Conservation (phyloP, 768 basidiomycete genomes). For the Lentinula raphanica region DNA sequence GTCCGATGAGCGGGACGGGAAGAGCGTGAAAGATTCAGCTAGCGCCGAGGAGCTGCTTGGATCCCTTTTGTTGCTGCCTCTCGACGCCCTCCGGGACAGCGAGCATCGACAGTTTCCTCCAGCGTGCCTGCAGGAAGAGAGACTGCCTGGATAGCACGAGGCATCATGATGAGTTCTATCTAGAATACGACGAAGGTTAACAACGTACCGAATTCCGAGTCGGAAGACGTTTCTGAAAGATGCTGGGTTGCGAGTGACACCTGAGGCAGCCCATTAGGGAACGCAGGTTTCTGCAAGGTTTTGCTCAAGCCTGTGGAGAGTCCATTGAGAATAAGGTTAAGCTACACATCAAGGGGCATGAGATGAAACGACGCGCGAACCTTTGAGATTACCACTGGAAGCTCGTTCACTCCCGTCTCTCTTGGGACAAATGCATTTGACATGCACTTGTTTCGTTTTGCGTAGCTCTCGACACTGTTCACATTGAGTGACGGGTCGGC, state of each 20-base stretch:
- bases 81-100: slow-evolving; percentile 41
- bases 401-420: slow-evolving; percentile 48
- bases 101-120: slow-evolving; percentile 55
- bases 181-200: slow-evolving; percentile 21
- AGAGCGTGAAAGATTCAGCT: slow-evolving; percentile 7
- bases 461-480: slow-evolving; percentile 80
- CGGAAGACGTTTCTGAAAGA: slow-evolving; percentile 45
- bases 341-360: slow-evolving; percentile 19
- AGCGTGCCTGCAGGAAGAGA: slow-evolving; percentile 46
- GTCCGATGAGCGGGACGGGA: slow-evolving; percentile 8
- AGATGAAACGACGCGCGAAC: slow-evolving; percentile 37
- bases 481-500: slow-evolving; percentile 88
- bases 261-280: slow-evolving; percentile 74
- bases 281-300: slow-evolving; percentile 66
- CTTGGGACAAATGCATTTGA: slow-evolving; percentile 77
- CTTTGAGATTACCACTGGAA: slow-evolving; percentile 49
- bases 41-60: slow-evolving; percentile 11
- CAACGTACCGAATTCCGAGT: slow-evolving; percentile 62
- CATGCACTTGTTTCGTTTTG: slow-evolving; percentile 81
- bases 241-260: slow-evolving; percentile 47
- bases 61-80: slow-evolving; percentile 19
- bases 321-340: too few species aligned
- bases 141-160: slow-evolving; percentile 29
- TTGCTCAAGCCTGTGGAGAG: slow-evolving; percentile 47
- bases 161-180: slow-evolving; percentile 23